Evolutionary conservation across 2,329 filamentous ascomycete species (phyloP).

Genomic region (Clarireedia paspali): DNA sequence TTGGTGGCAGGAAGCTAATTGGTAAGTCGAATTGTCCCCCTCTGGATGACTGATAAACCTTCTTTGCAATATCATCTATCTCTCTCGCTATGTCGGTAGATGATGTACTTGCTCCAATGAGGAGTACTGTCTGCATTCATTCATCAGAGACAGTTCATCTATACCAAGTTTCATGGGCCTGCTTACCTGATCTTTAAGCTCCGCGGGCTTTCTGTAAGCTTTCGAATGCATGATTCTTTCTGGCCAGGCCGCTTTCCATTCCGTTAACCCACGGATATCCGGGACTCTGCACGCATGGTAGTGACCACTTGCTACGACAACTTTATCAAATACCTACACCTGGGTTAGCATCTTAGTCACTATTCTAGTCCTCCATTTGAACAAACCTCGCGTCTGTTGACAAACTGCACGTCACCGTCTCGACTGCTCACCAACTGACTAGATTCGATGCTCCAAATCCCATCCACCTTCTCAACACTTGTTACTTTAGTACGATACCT

Average conservation of each 20-base stretch:
- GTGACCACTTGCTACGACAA: conserved; percentile 61
- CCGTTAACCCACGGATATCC: conserved; percentile 47
- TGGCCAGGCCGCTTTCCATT: conserved; percentile 48
- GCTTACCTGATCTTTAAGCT: conserved; percentile 42
- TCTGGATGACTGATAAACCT: conserved; percentile 23
- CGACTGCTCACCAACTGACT: conserved; percentile 11
- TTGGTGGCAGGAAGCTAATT: conserved; percentile 14
- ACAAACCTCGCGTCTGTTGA: not conserved
- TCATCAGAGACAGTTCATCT: not conserved
- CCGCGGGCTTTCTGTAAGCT: conserved; percentile 55
- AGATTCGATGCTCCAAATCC: conserved; percentile 18
- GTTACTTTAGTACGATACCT: conserved; percentile 22
- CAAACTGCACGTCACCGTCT: not conserved
- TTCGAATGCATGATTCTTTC: conserved; percentile 59
- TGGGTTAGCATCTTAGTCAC: not conserved
- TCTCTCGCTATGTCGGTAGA: conserved; percentile 32
- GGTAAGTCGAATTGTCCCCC: conserved; percentile 21
- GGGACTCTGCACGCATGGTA: conserved; percentile 58
- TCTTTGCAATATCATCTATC: conserved; percentile 16
- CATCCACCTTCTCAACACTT: conserved; percentile 14
- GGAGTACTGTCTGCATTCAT: conserved; percentile 38
- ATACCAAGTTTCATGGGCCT: not conserved
- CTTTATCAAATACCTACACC: conserved; percentile 46
- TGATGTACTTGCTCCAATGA: conserved; percentile 49
- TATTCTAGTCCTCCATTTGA: not conserved